These are phyloP conservation scores for Anaeromyces robustus DNA, from an alignment of 192 early-diverging fungal genomes.

Conservation along the genomic window DNA sequence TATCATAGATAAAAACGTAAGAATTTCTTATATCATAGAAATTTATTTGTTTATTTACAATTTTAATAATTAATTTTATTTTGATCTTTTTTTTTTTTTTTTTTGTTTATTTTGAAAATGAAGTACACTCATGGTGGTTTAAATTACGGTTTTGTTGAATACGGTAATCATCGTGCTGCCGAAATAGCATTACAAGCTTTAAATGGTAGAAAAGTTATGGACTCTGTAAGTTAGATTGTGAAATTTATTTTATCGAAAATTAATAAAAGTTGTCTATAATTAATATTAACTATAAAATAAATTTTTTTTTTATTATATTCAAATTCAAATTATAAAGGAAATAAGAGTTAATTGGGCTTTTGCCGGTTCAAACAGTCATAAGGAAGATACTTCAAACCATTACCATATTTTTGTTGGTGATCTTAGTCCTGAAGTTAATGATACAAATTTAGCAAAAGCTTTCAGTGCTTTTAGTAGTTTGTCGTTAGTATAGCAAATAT, in stretches of 20 bases:
- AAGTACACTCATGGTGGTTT: slow-evolving; percentile 48
- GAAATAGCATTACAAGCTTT: slow-evolving; percentile 49
- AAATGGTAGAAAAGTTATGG: slow-evolving; percentile 54
- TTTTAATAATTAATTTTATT: no score
- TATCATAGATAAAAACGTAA: slow-evolving; percentile 54
- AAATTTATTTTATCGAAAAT: no score
- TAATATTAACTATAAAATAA: no score
- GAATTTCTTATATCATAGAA: no score
- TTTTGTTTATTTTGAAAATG: neutral
- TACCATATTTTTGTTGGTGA: slow-evolving; percentile 89
- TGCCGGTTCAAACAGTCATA: slow-evolving; percentile 14
- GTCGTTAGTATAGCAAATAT: slow-evolving; percentile 57
- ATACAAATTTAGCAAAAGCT: slow-evolving; percentile 59
- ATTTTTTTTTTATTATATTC: neutral
- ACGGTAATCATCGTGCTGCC: slow-evolving; percentile 50
- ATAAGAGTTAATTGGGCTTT: slow-evolving; percentile 57
- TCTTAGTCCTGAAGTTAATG: slow-evolving; percentile 75
- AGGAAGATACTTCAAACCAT: slow-evolving; percentile 59
- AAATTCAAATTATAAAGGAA: slow-evolving; percentile 20
- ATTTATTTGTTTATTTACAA: no score
- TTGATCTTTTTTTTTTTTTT: no score
- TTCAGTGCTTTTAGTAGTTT: slow-evolving; percentile 56
- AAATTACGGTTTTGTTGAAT: slow-evolving; percentile 86
- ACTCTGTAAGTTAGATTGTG: slow-evolving; percentile 33
- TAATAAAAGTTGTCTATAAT: no score